phyloP scores from a whole-genome alignment of 371 early-diverging fungal species.

The Mortierella sp. region DNA sequence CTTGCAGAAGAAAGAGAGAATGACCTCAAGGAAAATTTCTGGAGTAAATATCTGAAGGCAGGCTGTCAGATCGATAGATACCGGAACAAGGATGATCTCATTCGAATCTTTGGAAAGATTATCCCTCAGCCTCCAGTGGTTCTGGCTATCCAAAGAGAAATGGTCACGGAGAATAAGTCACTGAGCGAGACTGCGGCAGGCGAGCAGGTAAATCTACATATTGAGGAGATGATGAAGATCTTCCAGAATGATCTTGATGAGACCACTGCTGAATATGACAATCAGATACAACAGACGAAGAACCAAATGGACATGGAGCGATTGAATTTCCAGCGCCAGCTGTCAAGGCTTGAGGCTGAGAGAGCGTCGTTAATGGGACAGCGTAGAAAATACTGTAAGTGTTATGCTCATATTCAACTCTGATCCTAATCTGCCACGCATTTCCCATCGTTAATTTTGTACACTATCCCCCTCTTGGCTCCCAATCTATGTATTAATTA shows the following conservation, averaged over 20 bases:
- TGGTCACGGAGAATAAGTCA: not conserved
- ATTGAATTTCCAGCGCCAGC: not conserved
- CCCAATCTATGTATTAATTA: too few relatives aligned
- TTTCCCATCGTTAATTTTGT: too few relatives aligned
- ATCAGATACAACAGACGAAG: not conserved
- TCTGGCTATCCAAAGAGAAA: slow-evolving; percentile 7
- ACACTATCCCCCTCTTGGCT: too few relatives aligned
- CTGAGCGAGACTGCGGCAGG: slow-evolving; percentile 8
- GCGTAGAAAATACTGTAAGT: slow-evolving; percentile 24
- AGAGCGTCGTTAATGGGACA: not conserved
- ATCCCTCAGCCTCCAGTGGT: not conserved
- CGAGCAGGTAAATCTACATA: not conserved
- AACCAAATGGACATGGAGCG: not conserved
- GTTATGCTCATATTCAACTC: not conserved
- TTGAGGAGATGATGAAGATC: not conserved
- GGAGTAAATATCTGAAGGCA: not conserved
- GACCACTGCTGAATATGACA: not conserved
- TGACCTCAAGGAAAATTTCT: slow-evolving; percentile 4
- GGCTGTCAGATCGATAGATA: slow-evolving; percentile 6
- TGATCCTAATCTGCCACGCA: not conserved
- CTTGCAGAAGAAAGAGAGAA: not conserved
- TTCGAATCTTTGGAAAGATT: slow-evolving; percentile 1
- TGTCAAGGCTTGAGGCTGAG: slow-evolving; percentile 2
- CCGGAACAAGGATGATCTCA: not conserved
- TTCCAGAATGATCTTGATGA: not conserved